A percentile compares a stretch with the other conserved stretches of the same genome.
These are phyloP conservation scores for Royoungia palumana DNA, from an alignment of 768 basidiomycete genomes.

Conservation along the genomic window DNA sequence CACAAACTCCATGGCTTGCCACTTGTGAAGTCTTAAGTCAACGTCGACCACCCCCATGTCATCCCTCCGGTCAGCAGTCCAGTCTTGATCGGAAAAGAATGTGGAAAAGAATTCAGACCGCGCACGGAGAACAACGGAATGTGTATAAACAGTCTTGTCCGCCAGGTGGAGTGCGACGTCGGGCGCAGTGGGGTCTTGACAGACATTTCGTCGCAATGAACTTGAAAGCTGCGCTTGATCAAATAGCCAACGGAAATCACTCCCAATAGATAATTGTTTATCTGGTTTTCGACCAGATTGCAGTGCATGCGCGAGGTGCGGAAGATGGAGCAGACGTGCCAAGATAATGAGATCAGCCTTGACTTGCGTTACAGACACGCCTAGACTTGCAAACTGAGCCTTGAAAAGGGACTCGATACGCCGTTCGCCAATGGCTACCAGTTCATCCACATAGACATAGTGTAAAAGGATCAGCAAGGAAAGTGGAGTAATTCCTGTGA, in stretches of 20 bases:
- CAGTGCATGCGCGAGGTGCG: constrained; percentile 50
- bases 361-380: constrained; percentile 45
- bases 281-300: constrained; percentile 7
- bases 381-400: constrained; percentile 36
- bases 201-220: constrained; percentile 3
- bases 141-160: constrained; percentile 61
- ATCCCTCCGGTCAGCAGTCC: constrained; percentile 45
- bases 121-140: constrained; percentile 77
- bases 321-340: constrained; percentile 57
- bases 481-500: constrained; percentile 42
- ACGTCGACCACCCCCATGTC: constrained; percentile 56
- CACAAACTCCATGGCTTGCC: constrained; percentile 74
- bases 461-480: constrained; percentile 72
- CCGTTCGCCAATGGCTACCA: constrained; percentile 82
- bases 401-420: constrained; percentile 53
- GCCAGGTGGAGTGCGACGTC: constrained; percentile 73
- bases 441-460: constrained; percentile 83
- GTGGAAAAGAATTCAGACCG: constrained; percentile 80
- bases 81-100: constrained; percentile 51
- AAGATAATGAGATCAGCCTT: constrained; percentile 62
- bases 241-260: no score
- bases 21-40: constrained; percentile 67
- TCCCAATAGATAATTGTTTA: no score
- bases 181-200: constrained; percentile 38
- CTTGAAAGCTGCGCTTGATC: constrained; percentile 9